Evolutionary conservation across 2,329 filamentous ascomycete genomes (phyloP).

Genomic region (Nemania sp.): DNA sequence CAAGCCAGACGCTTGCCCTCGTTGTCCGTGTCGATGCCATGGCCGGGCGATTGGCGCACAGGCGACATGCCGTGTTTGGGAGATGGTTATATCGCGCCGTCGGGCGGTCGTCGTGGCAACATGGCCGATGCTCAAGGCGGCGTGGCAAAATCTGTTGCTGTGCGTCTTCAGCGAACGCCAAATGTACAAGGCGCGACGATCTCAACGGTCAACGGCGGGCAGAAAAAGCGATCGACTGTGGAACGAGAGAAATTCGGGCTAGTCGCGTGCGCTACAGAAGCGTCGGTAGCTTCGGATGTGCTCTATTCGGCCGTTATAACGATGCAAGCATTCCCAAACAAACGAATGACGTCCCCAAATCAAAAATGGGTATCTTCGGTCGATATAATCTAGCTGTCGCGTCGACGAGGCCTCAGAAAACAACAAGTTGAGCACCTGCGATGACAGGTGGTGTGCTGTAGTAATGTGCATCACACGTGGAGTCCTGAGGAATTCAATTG

Average conservation of each 20-base stretch:
- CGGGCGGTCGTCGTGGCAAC: constrained; percentile 16
- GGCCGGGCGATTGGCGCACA: constrained; percentile 23
- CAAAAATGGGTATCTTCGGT: background rate
- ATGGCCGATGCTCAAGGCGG: constrained; percentile 10
- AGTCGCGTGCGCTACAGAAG: too few relatives aligned
- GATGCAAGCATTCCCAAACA: background rate
- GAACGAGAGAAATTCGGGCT: too few relatives aligned
- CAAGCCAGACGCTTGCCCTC: constrained; percentile 3
- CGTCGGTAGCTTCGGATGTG: too few relatives aligned
- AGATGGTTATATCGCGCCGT: constrained; percentile 23
- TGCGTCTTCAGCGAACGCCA: background rate
- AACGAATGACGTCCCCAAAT: constrained; percentile 14
- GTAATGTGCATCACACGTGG: too few relatives aligned
- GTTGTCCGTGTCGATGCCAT: constrained; percentile 27
- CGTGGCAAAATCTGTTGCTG: background rate
- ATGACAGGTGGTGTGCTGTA: too few relatives aligned
- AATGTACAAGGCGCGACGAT: background rate
- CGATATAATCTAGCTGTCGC: background rate
- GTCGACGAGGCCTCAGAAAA: background rate
- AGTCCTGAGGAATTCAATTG: background rate
- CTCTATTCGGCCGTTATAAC: background rate
- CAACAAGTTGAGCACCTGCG: too few relatives aligned
- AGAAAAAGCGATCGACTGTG: background rate
- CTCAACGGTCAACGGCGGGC: background rate
- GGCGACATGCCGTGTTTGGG: constrained; percentile 32